Evolutionary conservation across 805 yeast species (phyloP).

Genomic region (Wickerhamiella lipophila): DNA sequence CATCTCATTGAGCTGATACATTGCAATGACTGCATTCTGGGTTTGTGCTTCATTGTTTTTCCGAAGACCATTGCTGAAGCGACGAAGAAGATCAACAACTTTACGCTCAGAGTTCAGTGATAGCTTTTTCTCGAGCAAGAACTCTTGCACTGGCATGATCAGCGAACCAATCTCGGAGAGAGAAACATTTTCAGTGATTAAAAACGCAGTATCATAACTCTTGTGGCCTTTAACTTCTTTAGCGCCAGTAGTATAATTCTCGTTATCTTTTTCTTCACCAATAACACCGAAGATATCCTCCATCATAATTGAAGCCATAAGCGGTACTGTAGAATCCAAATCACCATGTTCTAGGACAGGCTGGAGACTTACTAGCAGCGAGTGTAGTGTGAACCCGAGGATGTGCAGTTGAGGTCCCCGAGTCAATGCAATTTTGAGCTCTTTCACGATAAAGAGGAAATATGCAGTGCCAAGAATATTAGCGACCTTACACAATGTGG

Average conservation of each 20-base stretch:
- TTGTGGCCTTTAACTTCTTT: slow-evolving; percentile 83
- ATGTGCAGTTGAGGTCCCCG: slow-evolving; percentile 92
- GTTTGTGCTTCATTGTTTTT: slow-evolving; percentile 50
- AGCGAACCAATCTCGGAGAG: slow-evolving; percentile 45
- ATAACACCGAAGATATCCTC: slow-evolving; percentile 86
- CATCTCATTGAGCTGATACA: slow-evolving; percentile 52
- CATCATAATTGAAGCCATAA: slow-evolving; percentile 65
- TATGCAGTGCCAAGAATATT: slow-evolving; percentile 58
- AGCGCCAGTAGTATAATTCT: slow-evolving; percentile 73
- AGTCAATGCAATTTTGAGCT: slow-evolving; percentile 62
- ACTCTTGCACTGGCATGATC: slow-evolving; percentile 53
- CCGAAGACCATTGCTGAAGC: slow-evolving; percentile 67
- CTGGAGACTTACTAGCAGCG: slow-evolving; percentile 45
- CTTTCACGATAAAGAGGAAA: slow-evolving; percentile 60
- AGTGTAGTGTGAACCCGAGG: slow-evolving; percentile 75
- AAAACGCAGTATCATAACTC: slow-evolving; percentile 52
- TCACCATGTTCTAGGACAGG: slow-evolving; percentile 44
- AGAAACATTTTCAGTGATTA: slow-evolving; percentile 53
- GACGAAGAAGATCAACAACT: slow-evolving; percentile 62
- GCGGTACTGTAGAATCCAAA: slow-evolving; percentile 46
- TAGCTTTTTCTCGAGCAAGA: slow-evolving; percentile 49
- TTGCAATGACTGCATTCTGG: slow-evolving; percentile 49
- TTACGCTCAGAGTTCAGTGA: slow-evolving; percentile 58
- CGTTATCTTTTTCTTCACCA: slow-evolving; percentile 90
- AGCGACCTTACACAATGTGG: slow-evolving; percentile 54